phyloP scores from a whole-genome alignment of 495 filamentous ascomycete genomes.

The Neurospora sp. region DNA sequence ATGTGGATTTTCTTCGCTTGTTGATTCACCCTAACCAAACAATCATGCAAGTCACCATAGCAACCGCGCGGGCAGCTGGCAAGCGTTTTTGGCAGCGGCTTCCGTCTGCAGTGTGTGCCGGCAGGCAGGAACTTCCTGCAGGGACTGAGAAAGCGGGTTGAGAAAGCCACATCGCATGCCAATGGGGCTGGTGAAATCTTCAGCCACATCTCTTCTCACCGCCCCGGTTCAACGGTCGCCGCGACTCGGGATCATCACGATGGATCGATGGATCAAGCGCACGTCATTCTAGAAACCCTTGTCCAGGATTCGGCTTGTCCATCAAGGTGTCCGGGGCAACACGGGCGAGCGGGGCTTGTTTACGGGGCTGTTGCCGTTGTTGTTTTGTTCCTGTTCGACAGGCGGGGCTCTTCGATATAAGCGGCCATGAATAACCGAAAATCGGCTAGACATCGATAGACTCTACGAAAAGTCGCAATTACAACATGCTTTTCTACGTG shows the following conservation, averaged over 20 bases:
- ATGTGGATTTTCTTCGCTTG: background rate
- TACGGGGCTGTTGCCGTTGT: background rate
- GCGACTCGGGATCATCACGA: background rate
- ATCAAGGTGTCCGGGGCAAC: background rate
- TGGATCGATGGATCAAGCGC: background rate
- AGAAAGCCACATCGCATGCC: background rate
- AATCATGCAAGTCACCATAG: slow-evolving; percentile 13
- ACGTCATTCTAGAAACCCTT: background rate
- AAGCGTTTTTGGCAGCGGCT: background rate
- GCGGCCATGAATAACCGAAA: background rate
- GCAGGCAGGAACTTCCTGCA: background rate
- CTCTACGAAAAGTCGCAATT: background rate
- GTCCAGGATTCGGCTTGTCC: background rate
- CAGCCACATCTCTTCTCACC: background rate
- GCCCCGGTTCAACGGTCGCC: background rate
- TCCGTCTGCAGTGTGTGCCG: background rate
- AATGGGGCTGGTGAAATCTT: background rate
- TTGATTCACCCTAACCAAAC: slow-evolving; percentile 7
- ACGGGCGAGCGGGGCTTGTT: background rate
- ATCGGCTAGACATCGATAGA: background rate
- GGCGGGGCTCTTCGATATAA: background rate
- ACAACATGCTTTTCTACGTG: background rate
- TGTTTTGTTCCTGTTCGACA: background rate
- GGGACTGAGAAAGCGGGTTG: background rate
- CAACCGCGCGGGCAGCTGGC: slow-evolving; percentile 12